Percentiles rank a stretch among this genome's conserved stretches.
phyloP scores from a whole-genome alignment of 176 grass and related monocot genomes.

The Secale cereale region DNA sequence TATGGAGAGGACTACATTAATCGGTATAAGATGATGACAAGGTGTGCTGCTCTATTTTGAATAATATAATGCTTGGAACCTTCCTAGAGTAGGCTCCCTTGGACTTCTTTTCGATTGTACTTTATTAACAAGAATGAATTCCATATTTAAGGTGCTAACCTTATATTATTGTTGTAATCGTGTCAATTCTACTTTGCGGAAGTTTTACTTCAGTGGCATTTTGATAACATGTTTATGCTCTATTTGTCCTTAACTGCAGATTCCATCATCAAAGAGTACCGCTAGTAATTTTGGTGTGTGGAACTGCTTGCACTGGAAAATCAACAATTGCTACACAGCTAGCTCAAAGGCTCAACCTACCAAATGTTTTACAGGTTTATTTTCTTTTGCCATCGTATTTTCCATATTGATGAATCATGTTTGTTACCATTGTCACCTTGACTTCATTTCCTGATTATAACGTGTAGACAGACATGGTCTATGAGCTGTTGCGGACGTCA shows the following conservation, averaged over 20 bases:
- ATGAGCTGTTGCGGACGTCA: slow-evolving; percentile 87
- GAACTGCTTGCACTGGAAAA: slow-evolving; percentile 96
- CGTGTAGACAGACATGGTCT: slow-evolving; percentile 96
- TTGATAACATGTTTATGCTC: not conserved
- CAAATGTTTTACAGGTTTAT: slow-evolving; percentile 94
- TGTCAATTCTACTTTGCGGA: not conserved
- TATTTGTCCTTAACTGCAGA: slow-evolving; percentile 33
- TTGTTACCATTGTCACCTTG: slow-evolving; percentile 6
- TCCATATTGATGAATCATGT: not conserved
- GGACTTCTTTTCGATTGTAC: not conserved
- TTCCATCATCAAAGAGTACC: slow-evolving; percentile 99
- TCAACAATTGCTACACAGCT: slow-evolving; percentile 98
- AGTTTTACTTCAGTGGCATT: not conserved
- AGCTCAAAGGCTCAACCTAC: slow-evolving; percentile 91
- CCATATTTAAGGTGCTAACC: not conserved
- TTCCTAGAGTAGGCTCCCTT: not conserved
- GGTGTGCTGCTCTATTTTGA: slow-evolving; percentile 27
- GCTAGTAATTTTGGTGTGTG: slow-evolving; percentile 92
- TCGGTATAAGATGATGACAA: slow-evolving; percentile 99
- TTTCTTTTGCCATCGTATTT: slow-evolving; percentile 9
- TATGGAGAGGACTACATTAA: slow-evolving; percentile 90
- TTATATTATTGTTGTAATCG: not conserved
- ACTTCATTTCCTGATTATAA: slow-evolving; percentile 29
- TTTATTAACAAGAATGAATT: not conserved
- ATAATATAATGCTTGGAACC: not conserved